phyloP scores from a whole-genome alignment of 371 early-diverging fungal genomes.

The Mortierella sp. region DNA sequence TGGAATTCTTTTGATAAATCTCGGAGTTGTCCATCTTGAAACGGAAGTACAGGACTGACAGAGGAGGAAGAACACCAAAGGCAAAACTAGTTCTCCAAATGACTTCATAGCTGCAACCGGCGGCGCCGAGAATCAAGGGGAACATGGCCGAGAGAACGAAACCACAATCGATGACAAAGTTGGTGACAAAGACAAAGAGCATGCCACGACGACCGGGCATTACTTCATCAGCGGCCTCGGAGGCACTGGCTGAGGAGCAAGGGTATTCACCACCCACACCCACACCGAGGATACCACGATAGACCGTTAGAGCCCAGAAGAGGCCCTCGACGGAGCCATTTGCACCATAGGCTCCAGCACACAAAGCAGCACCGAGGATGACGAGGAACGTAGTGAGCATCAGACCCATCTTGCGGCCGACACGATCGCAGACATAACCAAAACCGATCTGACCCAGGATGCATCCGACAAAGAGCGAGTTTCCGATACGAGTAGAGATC shows the following conservation, averaged over 20 bases:
- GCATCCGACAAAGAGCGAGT: constrained; percentile 45
- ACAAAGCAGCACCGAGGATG: constrained; percentile 59
- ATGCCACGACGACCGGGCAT: constrained; percentile 58
- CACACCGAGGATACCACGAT: constrained; percentile 62
- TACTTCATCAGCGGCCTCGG: constrained; percentile 65
- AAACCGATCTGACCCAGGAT: constrained; percentile 53
- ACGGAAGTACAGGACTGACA: constrained; percentile 65
- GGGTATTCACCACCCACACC: constrained; percentile 65
- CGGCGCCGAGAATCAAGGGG: constrained; percentile 57
- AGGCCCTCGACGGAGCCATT: constrained; percentile 47
- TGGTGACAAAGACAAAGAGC: constrained; percentile 59
- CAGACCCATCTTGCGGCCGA: constrained; percentile 60
- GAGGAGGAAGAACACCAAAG: constrained; percentile 60
- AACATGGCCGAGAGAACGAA: constrained; percentile 66
- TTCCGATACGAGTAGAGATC: constrained; percentile 36
- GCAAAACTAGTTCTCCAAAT: constrained; percentile 63
- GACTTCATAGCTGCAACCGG: constrained; percentile 47
- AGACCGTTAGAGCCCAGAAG: constrained; percentile 66
- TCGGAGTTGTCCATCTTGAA: constrained; percentile 63
- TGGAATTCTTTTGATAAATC: constrained; percentile 52
- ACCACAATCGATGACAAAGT: constrained; percentile 63
- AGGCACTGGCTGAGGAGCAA: constrained; percentile 63
- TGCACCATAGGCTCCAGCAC: constrained; percentile 42
- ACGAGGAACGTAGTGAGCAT: constrained; percentile 57
- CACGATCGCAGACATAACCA: constrained; percentile 57